A percentile compares a stretch with the other conserved stretches of the same genome.
Conservation (phyloP, 352 stramenopile species). For the Pythium dissotocum region DNA sequence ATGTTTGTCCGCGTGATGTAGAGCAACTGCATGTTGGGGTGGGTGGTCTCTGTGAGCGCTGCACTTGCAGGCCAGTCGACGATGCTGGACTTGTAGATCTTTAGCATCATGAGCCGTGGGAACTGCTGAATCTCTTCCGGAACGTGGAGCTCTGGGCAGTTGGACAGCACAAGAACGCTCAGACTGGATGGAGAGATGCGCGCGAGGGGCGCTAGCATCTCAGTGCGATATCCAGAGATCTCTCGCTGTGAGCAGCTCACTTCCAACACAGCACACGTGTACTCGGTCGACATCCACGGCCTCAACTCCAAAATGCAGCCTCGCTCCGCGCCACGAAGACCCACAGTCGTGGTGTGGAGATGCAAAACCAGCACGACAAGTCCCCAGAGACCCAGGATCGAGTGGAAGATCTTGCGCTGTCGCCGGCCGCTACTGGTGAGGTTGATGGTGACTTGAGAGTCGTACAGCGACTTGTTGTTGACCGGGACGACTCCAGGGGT, state of each 20-base stretch:
- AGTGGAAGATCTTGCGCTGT: conserved; percentile 3
- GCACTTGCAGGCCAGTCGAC: not conserved
- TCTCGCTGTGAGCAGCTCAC: conserved; percentile 24
- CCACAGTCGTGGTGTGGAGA: conserved; percentile 2
- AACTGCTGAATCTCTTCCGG: conserved; percentile 7
- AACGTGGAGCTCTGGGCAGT: conserved; percentile 10
- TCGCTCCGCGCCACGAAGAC: not conserved
- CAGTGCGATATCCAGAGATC: not conserved
- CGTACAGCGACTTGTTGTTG: not conserved
- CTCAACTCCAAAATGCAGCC: conserved; percentile 27
- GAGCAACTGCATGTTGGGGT: conserved; percentile 3
- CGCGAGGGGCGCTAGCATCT: not conserved
- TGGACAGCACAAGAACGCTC: conserved; percentile 9
- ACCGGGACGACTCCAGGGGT: not conserved
- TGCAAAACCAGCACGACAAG: conserved; percentile 11
- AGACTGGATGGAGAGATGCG: not conserved
- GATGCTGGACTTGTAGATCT: conserved; percentile 28
- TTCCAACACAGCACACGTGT: conserved; percentile 24
- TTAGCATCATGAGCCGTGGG: conserved; percentile 1
- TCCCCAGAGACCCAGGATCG: conserved; percentile 14
- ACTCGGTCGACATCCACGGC: conserved; percentile 13
- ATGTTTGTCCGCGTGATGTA: conserved; percentile 7
- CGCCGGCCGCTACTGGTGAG: not conserved
- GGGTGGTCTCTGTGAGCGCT: not conserved
- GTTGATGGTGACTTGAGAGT: not conserved